Base-by-base conservation (phyloP, 805 yeast genomes). In the Starmerella lactis-condensi region DNA sequence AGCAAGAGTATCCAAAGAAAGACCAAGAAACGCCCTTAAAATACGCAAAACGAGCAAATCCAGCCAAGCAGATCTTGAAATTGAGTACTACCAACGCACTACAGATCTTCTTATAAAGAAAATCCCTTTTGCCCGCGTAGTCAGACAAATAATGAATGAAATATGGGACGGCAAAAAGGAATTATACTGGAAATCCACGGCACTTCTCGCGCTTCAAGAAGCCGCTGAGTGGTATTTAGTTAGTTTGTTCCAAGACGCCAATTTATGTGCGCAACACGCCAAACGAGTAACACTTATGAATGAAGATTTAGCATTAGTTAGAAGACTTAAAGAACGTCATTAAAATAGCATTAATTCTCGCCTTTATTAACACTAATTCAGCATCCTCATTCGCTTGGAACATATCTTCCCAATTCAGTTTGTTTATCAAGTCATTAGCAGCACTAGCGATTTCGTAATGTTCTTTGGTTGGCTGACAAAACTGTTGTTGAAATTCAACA, bases 281-380 rank as follows among this genome's bases (percentile, higher is more conserved):
- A 85, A 89, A 74, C 76, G 98, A 65, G 96, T 85, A 49, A 85
- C 98, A 44, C 81, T 85, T 54, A 93, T 81, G 70, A 85, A 82
- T 79, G 83, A 83, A 66, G 98, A 85, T 61, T 79, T 85, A 58
- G 93, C 83, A 57, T 69, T 85, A 56, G 98, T 96, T 47, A 77
- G 95, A 67, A 77, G 96, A 68, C 72, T 85, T 58, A 75, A 95
- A 65, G 96, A 95, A 24, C 37, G 42, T 10, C 36, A 39, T 18
- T 62, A 92, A 38, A 10, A 26, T 15, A 3, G 34, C 35, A 2
- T 16, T 26, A 11, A 31, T 17, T 4, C 38, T 21, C 4, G 30
- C 31, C 3, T 29, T 15, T 7, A 34, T 18, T 6, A 28, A 29
- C 4, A 26, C 20, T 3, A 38, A 23, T 8, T 33, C 38, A 1